Evolutionary conservation across 2,329 filamentous ascomycete genomes (phyloP), one percentile per base, ranked within the genome.

Genomic region (Aureobasidium sp.): DNA sequence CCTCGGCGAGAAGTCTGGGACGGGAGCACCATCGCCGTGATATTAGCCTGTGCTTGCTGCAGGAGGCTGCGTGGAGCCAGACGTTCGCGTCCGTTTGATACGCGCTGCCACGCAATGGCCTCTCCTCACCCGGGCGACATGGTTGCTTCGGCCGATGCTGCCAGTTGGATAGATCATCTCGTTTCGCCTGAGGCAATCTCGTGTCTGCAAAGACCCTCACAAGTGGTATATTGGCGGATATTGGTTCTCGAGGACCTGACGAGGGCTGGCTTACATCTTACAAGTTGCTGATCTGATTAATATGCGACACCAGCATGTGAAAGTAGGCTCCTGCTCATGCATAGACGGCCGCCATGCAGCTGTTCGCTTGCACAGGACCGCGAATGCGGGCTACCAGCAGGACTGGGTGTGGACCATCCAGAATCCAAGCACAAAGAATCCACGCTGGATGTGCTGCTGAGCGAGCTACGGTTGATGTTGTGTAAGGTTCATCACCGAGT

Each of bases 41-140:
- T 48, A 57, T 58, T 58, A 58, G 54, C 54, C 54, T 57, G 53
- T 57, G 53, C 53, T 44, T 42, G 50, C 37, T 54, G 50, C 24
- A 19, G 37, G 39, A 19, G n/a, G 53, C 53, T 39, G 54, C 54
- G 54, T 47, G 42, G 54, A 47, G 54, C 42, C 54, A 47, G 29
- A 42, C 54, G 54, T 48, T 58, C 54, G 54, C 42, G 31, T 45
- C 19, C 40, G 29, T 45, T 33, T 40, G 53, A 33, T 48, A 29
- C 29, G 29, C 39, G 22, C 37, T 12, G 27, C 22, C 33, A 12
- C 27, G 27, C 47, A 35, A 9, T 50, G 50, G 50, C 35, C 50
- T 42, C 50, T 12, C 37, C 17, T 35, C 31, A 27, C 33, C 47
- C 27, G n/a, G 35, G 37, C 40, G 53, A 57, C 53, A 33, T 35